Conservation (phyloP, 306 rosid species). For the Potentilla sterilis region DNA sequence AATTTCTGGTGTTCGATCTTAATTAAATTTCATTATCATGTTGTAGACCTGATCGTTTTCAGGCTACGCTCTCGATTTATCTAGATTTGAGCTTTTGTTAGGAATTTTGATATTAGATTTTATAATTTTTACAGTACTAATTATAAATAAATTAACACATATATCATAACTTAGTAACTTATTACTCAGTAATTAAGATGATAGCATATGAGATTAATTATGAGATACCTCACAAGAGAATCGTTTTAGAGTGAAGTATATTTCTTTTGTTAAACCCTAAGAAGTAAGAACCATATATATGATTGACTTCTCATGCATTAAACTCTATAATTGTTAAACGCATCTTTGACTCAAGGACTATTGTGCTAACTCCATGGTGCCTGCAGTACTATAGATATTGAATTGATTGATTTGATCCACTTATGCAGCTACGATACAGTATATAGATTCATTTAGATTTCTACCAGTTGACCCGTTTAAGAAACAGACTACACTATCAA, state of each 20-base stretch:
- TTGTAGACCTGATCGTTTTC: neutral
- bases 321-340: neutral
- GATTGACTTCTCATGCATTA: constrained; percentile 14
- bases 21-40: neutral
- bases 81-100: neutral
- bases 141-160: too few relatives aligned
- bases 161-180: too few relatives aligned
- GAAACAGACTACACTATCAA: too few relatives aligned
- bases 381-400: constrained; percentile 6
- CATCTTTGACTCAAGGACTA: constrained; percentile 8
- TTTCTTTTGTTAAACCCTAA: neutral
- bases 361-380: neutral
- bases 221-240: too few relatives aligned
- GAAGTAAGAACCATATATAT: constrained; percentile 1
- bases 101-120: too few relatives aligned
- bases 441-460: neutral
- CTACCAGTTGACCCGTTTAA: neutral
- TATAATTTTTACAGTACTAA: too few relatives aligned
- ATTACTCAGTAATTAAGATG: too few relatives aligned
- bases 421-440: constrained; percentile 7
- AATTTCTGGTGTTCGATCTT: neutral
- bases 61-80: neutral
- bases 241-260: too few relatives aligned
- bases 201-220: too few relatives aligned
- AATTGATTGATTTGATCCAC: constrained; percentile 14